A percentile compares a stretch with the other conserved stretches of the same genome.
phyloP scores from a whole-genome alignment of 2,329 filamentous ascomycete genomes.

The Fusarium keratoplasticum region DNA sequence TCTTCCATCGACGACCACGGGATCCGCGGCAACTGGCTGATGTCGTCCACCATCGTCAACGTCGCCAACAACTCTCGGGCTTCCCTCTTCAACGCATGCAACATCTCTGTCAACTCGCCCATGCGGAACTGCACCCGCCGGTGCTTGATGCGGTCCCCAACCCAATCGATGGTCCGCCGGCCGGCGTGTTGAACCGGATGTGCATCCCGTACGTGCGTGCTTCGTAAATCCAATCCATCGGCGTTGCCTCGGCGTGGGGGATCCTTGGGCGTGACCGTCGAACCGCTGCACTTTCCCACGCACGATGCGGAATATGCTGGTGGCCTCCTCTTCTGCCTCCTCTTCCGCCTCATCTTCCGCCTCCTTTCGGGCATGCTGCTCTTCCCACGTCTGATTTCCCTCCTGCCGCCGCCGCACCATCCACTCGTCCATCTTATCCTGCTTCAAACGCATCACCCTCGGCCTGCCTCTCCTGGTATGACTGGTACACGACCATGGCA shows the following conservation, averaged over 20 bases:
- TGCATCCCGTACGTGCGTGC: neutral
- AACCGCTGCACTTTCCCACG: neutral
- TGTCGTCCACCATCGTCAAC: neutral
- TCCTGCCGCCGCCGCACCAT: too few species aligned
- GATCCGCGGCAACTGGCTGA: neutral
- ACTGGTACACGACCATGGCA: slow-evolving; percentile 22
- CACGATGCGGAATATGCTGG: neutral
- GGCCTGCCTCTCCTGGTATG: slow-evolving; percentile 7
- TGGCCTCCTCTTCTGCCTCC: neutral
- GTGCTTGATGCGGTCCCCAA: neutral
- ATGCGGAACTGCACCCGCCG: neutral
- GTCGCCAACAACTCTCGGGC: neutral
- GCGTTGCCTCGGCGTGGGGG: neutral
- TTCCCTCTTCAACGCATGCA: neutral
- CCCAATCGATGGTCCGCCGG: neutral
- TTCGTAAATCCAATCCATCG: neutral
- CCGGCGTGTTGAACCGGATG: neutral
- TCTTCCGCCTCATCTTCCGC: neutral
- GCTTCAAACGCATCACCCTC: too few species aligned
- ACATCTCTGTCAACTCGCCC: neutral
- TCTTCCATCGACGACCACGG: neutral
- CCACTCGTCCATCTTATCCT: too few species aligned
- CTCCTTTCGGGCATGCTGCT: too few species aligned
- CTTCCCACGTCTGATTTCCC: too few species aligned
- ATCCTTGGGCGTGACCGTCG: neutral